A percentile compares a stretch with the other conserved stretches of the same genome.
Evolutionary conservation across 164 flowering plant species (phyloP).

Genomic region (Cinnamomum chago): DNA sequence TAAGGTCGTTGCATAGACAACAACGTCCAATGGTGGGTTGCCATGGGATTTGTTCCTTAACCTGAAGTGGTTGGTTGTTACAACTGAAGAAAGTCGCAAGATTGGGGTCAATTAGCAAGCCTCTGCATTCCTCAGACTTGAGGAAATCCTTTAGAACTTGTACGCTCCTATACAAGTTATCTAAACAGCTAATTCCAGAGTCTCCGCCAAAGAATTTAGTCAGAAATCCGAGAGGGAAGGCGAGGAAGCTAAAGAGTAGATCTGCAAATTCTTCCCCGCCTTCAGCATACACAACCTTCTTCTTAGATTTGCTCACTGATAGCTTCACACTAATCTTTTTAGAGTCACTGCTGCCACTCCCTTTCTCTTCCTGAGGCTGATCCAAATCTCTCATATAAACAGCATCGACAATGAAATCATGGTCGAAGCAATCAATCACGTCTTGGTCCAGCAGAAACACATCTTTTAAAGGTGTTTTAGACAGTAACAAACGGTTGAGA

Average conservation of each 20-base stretch:
- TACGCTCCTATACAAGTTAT: constrained; percentile 1
- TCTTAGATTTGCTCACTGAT: neutral
- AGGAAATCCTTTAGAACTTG: neutral
- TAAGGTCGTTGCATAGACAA: too few species aligned
- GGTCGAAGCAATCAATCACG: neutral
- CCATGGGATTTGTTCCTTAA: neutral
- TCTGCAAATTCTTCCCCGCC: neutral
- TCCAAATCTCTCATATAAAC: neutral
- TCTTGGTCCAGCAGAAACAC: neutral
- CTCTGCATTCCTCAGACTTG: constrained; percentile 4
- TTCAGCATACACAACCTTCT: neutral
- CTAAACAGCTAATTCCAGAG: neutral
- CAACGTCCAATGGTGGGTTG: neutral
- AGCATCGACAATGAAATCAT: neutral
- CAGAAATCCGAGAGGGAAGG: neutral
- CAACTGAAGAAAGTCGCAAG: neutral
- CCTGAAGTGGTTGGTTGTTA: neutral
- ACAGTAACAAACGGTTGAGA: neutral
- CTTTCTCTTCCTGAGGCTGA: neutral
- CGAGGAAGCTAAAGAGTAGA: neutral
- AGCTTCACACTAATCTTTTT: constrained; percentile 2
- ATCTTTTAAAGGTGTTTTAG: neutral
- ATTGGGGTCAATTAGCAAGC: constrained; percentile 12
- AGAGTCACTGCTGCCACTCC: neutral
- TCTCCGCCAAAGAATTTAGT: neutral